Evolutionary conservation across 768 basidiomycete genomes (phyloP).

Genomic region (Termitomyces titanicus): DNA sequence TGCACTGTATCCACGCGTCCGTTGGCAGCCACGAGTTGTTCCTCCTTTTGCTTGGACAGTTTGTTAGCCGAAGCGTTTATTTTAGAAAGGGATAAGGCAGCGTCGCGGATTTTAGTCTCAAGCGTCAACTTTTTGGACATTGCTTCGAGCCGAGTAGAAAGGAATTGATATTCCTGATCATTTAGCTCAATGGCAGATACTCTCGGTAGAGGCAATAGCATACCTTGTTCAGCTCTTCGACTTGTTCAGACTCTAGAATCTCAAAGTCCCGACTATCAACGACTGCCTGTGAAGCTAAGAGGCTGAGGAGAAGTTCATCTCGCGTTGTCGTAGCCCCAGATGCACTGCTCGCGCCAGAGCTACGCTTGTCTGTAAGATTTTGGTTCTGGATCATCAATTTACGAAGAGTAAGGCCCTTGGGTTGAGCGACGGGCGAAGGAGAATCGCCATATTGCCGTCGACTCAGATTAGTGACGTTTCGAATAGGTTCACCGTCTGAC

Average conservation of each 20-base stretch:
- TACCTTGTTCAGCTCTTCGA: conserved; percentile 51
- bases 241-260: conserved; percentile 57
- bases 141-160: conserved; percentile 62
- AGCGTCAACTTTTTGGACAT: conserved; percentile 71
- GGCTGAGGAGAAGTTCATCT: conserved; percentile 84
- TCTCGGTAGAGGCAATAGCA: conserved; percentile 1
- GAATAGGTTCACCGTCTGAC: conserved; percentile 18
- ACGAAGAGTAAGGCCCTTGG: conserved; percentile 7
- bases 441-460: conserved; percentile 21
- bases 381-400: conserved; percentile 13
- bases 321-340: conserved; percentile 51
- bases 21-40: conserved; percentile 72
- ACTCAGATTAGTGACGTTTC: conserved; percentile 19
- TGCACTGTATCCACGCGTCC: conserved; percentile 67
- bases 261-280: conserved; percentile 86
- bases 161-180: conserved; percentile 72
- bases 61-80: conserved; percentile 59
- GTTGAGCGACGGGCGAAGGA: conserved; percentile 13
- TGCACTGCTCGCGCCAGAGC: conserved; percentile 14
- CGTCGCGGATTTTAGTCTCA: conserved; percentile 87
- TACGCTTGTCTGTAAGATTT: conserved; percentile 30
- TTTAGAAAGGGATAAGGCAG: conserved; percentile 69
- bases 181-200: conserved; percentile 7
- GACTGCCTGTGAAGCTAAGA: conserved; percentile 90
- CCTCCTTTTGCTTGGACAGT: conserved; percentile 60